Evolutionary conservation across 345 rosid genomes (phyloP), one percentile per base, ranked within the genome.

Genomic region (Bruguiera gymnorhiza): DNA sequence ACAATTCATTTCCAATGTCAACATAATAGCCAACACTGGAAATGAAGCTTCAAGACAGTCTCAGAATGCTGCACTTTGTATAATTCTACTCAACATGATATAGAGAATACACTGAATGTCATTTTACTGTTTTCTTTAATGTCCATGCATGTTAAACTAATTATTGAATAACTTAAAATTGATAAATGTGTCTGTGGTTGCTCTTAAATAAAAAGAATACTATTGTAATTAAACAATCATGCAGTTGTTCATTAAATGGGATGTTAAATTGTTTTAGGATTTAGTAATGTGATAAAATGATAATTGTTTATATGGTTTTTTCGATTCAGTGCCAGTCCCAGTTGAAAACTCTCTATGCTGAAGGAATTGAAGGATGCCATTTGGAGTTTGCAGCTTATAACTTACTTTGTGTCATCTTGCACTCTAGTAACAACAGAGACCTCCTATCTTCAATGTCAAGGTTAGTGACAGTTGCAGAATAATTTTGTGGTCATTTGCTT

Each of bases 331-430:
- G 98, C 81, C 96, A 89, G 67, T 90, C 98, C 19, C 99, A 96
- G 86, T 74, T 96, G 78, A 90, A 90, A 81, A 88, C 83, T 73
- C 89, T 96, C 66, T 96, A 96, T 79, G 85, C 86, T 23, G 98
- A 90, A 80, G 99, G 98, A 69, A 90, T 90, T 67, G 89, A 88
- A 74, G 99, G 99, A 66, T 89, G 96, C 82, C 77, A 77, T 76
- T 76, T 85, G 87, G 98, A 96, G 84, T 96, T 96, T 80, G 85
- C 96, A 77, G 99, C 99, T 36, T 96, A 96, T 81, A 79, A 83
- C 80, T 76, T 92, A 31, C 98, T 96, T 51, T 86, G 92, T 83
- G 90, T 87, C 65, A 89, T 90, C 52, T 76, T 96, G 87, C 98
- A 92, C 84, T 90, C 97, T 5, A 89, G 84, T 80, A 92, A 89